Base-by-base conservation (phyloP, 2,329 filamentous ascomycete genomes). In the Pseudogymnoascus sp. region DNA sequence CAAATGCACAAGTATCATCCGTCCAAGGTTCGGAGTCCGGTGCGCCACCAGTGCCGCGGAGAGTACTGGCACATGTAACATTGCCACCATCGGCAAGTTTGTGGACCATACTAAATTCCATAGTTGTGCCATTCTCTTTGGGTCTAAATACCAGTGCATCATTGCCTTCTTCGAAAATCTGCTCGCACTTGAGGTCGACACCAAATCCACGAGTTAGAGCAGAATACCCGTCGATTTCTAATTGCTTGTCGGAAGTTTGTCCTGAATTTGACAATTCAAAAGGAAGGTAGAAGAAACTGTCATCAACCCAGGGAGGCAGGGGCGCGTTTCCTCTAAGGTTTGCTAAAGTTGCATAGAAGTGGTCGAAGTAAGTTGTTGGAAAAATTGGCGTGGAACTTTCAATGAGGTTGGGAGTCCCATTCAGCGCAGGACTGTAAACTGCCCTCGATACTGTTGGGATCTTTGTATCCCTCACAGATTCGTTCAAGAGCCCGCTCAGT, bases 281-380 rank as follows among this genome's bases (percentile, higher is more conserved):
- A 0, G 82, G 80, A 0, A 84, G 64, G 49, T 85, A 87, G 8
- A 77, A 80, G 11, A 75, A 76, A 0, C 75, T 66, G 0, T 70
- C 25, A 0, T 81, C 77, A 0, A 79, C 75, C 84, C 84, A 87
- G 0, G 81, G 68, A 0, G 82, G 79, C 0, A 86, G 69, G 0
- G 74, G 66, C 0, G 80, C 82, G 0, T 74, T 73, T 0, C 69
- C 66, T 0, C 77, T 78, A 0, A 78, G 49, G 23, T 86, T 85
- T 0, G 82, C 78, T 61, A 79, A 73, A 0, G 74, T 70, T 0
- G 77, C 65, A 1, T 82, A 71, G 56, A 79, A 79, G 6, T 77
- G 76, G 59, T 79, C 75, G 4, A 1, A 16, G n/a, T 53, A 49
- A n/a, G n/a, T n/a, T n/a, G n/a, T n/a, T n/a, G n/a, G n/a, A n/a